Evolutionary conservation across 2,329 filamentous ascomycete genomes (phyloP), one percentile per base, ranked within the genome.

Genomic region (Ilyonectria sp.): DNA sequence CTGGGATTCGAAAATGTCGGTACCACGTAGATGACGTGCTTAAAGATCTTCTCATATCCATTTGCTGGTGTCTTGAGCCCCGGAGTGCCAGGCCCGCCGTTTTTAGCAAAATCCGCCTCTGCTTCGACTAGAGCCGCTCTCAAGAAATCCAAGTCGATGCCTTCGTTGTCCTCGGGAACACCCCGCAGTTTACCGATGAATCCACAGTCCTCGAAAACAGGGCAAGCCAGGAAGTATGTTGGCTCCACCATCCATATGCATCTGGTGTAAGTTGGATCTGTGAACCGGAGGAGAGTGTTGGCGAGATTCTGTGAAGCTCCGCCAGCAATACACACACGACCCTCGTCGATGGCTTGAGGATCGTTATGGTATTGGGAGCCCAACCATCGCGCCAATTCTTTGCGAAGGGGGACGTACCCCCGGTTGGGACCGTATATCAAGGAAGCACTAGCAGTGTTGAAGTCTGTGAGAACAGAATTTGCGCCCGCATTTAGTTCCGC

Each of bases 1-100:
- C 88, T 90, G 0, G 92, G 92, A 69, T 93, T 93, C 4, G 89
- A 87, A 75, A 93, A 93, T 0, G 90, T 91, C 0, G 92, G 91
- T 5, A 92, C 90, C 17, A 86, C 85, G 74, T 93, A 93, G 69
- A 93, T 88, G 69, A 93, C 77, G 75, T 92, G 89, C 71, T 87
- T 88, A 80, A 92, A 93, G 47, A 90, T 84, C 72, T 91, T 91
- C n/a, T 58, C 23, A 31, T 64, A 58, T 17, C 60, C 50, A 15
- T 47, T 50, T 15, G 43, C 31, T 35, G 44, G 46, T 7, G 44
- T 60, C 47, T 60, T 60, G 46, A 43, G 17, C 19, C 5, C 23
- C 19, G 52, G 60, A 11, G n/a, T 6, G 19, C 10, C 43, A 11
- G 13, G 15, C n/a, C 13, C 37, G 13, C 17, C 19, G 6, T 26